Evolutionary conservation across 2,329 filamentous ascomycete genomes (phyloP).

Genomic region (Chaetomiaceae sp.): DNA sequence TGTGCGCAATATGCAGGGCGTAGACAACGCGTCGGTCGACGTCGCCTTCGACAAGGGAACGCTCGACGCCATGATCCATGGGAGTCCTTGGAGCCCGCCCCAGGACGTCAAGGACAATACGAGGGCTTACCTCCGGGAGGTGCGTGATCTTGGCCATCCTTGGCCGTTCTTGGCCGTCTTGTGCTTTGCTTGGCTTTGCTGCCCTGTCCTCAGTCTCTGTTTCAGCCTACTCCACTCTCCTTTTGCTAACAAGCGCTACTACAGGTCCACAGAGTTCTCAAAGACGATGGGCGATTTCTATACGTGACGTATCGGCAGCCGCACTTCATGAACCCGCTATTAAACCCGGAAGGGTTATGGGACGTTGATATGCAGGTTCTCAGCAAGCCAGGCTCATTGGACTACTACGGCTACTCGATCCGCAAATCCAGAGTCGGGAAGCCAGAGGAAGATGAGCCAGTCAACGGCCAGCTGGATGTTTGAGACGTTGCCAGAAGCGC

Average conservation of each 20-base stretch:
- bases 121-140: constrained; percentile 46
- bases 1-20: constrained; percentile 44
- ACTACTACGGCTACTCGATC: constrained; percentile 46
- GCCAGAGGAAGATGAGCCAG: no score
- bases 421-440: no score
- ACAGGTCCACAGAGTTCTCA: constrained; percentile 43
- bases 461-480: no score
- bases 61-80: constrained; percentile 53
- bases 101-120: constrained; percentile 46
- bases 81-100: constrained; percentile 50
- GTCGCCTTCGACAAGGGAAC: constrained; percentile 57
- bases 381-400: constrained; percentile 40
- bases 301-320: constrained; percentile 53
- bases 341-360: constrained; percentile 42
- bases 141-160: no score
- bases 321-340: constrained; percentile 48
- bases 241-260: no score
- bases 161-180: no score
- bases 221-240: no score
- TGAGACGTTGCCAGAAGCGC: no score
- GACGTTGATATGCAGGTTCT: constrained; percentile 41
- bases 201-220: no score
- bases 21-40: constrained; percentile 42
- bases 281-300: constrained; percentile 45
- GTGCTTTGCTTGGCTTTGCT: no score